phyloP scores from a whole-genome alignment of 257 asterid genomes.

The Nicotiana tabacum region DNA sequence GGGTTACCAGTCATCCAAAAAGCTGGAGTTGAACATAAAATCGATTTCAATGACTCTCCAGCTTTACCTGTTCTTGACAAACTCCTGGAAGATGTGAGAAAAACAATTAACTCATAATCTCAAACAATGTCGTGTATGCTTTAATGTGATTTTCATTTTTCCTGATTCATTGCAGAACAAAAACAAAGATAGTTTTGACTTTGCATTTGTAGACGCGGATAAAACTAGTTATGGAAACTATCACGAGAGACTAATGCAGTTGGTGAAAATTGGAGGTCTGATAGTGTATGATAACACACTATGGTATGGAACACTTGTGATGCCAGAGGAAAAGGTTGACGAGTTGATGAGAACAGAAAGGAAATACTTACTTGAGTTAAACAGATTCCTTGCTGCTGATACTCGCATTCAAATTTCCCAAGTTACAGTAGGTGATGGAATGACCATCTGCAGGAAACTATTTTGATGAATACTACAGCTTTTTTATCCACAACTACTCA shows the following conservation, averaged over 20 bases:
- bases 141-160: no score
- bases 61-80: conserved; percentile 35
- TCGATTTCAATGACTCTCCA: conserved; percentile 29
- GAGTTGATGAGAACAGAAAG: neutral
- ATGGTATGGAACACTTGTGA: conserved; percentile 41
- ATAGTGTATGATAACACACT: conserved; percentile 54
- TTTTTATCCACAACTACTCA: no score
- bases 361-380: conserved; percentile 6
- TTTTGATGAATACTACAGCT: neutral
- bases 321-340: conserved; percentile 23
- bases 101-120: no score
- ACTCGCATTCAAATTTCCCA: conserved; percentile 18
- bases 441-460: conserved; percentile 25
- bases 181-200: conserved; percentile 33
- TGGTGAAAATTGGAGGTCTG: conserved; percentile 44
- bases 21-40: conserved; percentile 39
- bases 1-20: conserved; percentile 32
- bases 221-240: conserved; percentile 32
- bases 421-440: conserved; percentile 26
- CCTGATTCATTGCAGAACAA: conserved; percentile 9
- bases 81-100: conserved; percentile 18
- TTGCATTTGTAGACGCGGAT: conserved; percentile 58
- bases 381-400: conserved; percentile 25
- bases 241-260: conserved; percentile 42
- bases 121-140: no score